These are phyloP conservation scores for Anethum foeniculum DNA, from an alignment of 140 eudicot species.

Conservation along the genomic window DNA sequence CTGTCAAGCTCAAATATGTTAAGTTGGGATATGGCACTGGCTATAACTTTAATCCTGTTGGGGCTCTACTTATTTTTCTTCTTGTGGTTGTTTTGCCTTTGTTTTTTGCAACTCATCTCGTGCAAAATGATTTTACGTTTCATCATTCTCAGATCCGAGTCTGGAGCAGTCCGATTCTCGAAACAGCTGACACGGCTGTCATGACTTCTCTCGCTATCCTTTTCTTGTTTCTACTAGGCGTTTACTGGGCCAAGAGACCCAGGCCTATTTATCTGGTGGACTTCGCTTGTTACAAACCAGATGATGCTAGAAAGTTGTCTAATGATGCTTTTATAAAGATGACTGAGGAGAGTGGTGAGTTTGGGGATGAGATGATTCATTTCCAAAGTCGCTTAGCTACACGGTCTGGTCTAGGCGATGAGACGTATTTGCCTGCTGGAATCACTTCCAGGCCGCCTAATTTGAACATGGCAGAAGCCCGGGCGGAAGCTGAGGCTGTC, in stretches of 20 bases:
- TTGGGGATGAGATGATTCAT: conserved; percentile 43
- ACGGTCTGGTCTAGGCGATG: conserved; percentile 87
- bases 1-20: conserved; percentile 87
- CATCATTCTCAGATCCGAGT: background rate
- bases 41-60: conserved; percentile 46
- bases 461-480: conserved; percentile 58
- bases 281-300: conserved; percentile 78
- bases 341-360: conserved; percentile 51
- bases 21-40: conserved; percentile 54
- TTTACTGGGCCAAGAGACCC: conserved; percentile 71
- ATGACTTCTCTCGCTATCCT: conserved; percentile 20
- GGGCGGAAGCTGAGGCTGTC: conserved; percentile 74
- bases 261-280: conserved; percentile 57
- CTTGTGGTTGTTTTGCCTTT: conserved; percentile 38
- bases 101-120: conserved; percentile 45
- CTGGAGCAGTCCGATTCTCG: conserved; percentile 28
- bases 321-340: conserved; percentile 51
- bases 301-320: conserved; percentile 44
- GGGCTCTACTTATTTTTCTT: conserved; percentile 38
- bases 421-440: conserved; percentile 60
- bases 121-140: conserved; percentile 13
- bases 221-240: conserved; percentile 38
- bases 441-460: conserved; percentile 66
- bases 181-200: conserved; percentile 38
- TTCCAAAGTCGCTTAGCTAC: conserved; percentile 54